Percentiles rank a stretch among this genome's conserved stretches.
These are phyloP conservation scores for Xanthoconium purpureum DNA, from an alignment of 768 basidiomycete species.

Conservation along the genomic window DNA sequence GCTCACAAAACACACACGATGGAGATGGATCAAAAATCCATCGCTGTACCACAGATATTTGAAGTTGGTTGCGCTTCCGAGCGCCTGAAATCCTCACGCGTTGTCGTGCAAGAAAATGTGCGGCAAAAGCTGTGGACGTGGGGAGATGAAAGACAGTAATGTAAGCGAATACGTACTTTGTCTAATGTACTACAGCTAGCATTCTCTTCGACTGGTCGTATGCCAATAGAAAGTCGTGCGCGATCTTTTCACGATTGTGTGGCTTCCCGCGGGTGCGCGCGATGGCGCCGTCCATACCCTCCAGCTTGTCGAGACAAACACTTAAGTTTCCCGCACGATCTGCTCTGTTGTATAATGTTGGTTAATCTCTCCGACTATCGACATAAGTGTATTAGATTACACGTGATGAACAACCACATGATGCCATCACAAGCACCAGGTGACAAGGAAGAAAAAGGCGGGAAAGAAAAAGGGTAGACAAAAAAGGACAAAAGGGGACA, in stretches of 20 bases:
- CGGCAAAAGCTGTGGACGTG: no score
- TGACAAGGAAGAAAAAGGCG: not conserved
- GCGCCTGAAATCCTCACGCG: no score
- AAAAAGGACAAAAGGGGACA: not conserved
- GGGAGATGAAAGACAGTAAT: no score
- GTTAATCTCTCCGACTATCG: not conserved
- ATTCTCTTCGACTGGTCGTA: conserved; percentile 50
- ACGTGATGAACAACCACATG: not conserved
- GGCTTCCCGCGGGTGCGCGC: conserved; percentile 23
- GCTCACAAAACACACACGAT: no score
- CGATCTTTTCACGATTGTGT: conserved; percentile 46
- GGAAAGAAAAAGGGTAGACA: not conserved
- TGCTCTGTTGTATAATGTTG: not conserved
- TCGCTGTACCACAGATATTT: no score
- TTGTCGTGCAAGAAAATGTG: no score
- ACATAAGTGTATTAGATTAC: not conserved
- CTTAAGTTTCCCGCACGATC: conserved; percentile 33
- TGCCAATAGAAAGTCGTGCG: conserved; percentile 30
- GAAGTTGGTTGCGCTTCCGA: no score
- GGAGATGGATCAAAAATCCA: no score
- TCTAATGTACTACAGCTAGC: conserved; percentile 43
- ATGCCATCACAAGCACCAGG: not conserved
- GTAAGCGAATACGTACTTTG: no score
- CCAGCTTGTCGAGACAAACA: conserved; percentile 39
- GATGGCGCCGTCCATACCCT: conserved; percentile 34